Base-by-base conservation (phyloP, 108 stramenopile species). In the Conticribra weissflogii region DNA sequence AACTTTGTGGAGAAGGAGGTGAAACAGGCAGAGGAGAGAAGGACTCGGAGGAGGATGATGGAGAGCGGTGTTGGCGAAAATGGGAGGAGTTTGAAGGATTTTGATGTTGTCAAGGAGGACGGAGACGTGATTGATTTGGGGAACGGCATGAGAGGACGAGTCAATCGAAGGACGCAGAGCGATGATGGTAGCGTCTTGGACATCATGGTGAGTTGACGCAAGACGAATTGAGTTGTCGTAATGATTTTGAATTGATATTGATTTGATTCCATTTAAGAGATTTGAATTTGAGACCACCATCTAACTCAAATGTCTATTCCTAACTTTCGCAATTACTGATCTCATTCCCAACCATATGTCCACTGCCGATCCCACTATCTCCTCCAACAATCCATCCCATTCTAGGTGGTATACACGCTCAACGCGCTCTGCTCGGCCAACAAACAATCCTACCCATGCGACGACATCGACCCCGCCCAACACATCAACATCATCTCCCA, bases 401-500 rank as follows among this genome's bases (percentile, higher is more conserved):
- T 21, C 50, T 51, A 65, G 63, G 50, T 65, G n/a, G 51, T 49
- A 2, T 65, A 65, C 51, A 65, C 63, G 8, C 24, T 17, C 14
- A 65, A 28, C 24, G 63, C 63, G 12, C 47, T 65, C 46, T 65
- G 63, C 44, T 33, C 51, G 53, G 29, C 51, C n/a, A 65, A 65
- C 51, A 34, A 22, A 7, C 51, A 65, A 53, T 18, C 51, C 32
- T 53, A 34, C 51, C 31, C 50, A 30, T 65, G 63, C 51, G 63
- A 51, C n/a, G 63, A 53, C 31, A 65, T 53, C 5, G 31, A 30
- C 33, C 71, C 77, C 7, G 22, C 63, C 19, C 31, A 68, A 23
- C 71, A 71, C 32, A 28, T 60, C 12, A 33, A 41, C 32, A 78
- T 48, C 41, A 78, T 78, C 24, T 27, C 46, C 23, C 36, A n/a